Percentiles rank a stretch among this genome's conserved stretches.
Conservation (phyloP, 2,329 filamentous ascomycete genomes). For the Sclerotinia trifoliorum region DNA sequence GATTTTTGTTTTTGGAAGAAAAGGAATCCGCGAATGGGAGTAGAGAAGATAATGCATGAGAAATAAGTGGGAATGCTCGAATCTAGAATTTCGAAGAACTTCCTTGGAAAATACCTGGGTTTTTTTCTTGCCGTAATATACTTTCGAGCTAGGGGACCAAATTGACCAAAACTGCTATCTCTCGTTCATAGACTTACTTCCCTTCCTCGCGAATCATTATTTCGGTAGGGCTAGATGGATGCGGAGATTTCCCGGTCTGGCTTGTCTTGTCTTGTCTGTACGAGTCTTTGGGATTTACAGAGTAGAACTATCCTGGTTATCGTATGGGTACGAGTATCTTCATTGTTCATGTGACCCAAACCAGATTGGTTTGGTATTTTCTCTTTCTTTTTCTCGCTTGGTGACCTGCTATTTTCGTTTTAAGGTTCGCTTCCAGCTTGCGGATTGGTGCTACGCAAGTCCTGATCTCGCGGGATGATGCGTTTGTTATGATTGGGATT, state of each 20-base stretch:
- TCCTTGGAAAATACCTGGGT: slow-evolving; percentile 9
- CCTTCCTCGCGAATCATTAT: background rate
- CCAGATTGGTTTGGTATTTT: background rate
- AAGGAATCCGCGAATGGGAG: background rate
- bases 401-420: slow-evolving; percentile 4
- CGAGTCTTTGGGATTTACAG: background rate
- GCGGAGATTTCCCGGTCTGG: background rate
- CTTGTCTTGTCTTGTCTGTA: background rate
- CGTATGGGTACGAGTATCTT: no score
- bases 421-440: background rate
- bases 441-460: background rate
- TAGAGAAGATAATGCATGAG: background rate
- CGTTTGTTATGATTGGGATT: slow-evolving; percentile 11
- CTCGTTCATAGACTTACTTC: no score
- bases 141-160: no score
- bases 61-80: background rate
- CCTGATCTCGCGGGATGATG: background rate
- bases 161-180: no score
- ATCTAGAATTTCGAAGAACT: slow-evolving; percentile 1
- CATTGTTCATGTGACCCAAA: slow-evolving; percentile 7
- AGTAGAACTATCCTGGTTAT: no score
- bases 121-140: no score
- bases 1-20: background rate
- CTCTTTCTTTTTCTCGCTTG: background rate
- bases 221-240: background rate